phyloP scores from a whole-genome alignment of 2,329 filamentous ascomycete species.

The Hirsutella minnesotensis region DNA sequence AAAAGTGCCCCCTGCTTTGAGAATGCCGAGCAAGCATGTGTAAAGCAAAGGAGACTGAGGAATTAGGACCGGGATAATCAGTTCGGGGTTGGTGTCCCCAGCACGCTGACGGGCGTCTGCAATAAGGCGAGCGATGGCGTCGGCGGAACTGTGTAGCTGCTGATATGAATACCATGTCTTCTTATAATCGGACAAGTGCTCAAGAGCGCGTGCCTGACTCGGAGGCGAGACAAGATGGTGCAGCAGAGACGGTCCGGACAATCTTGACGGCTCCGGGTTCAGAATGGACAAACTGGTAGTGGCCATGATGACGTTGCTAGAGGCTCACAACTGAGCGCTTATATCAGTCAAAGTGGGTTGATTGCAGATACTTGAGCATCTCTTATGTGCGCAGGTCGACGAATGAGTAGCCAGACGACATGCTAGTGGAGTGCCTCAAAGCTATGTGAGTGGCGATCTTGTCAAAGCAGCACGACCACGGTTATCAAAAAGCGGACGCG shows the following conservation, averaged over 20 bases:
- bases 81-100: slow-evolving; percentile 13
- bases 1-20: slow-evolving; percentile 76
- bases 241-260: slow-evolving; percentile 33
- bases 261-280: slow-evolving; percentile 27
- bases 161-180: slow-evolving; percentile 43
- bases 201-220: slow-evolving; percentile 16
- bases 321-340: no score
- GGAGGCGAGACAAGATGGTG: slow-evolving; percentile 47
- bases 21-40: slow-evolving; percentile 60
- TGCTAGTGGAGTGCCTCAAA: no score
- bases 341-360: no score
- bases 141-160: slow-evolving; percentile 47
- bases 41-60: slow-evolving; percentile 71
- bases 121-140: slow-evolving; percentile 42
- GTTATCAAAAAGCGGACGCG: no score
- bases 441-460: no score
- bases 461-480: no score
- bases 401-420: no score
- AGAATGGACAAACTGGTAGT: slow-evolving; percentile 27
- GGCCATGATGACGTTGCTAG: slow-evolving; percentile 11
- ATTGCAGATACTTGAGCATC: no score
- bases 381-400: no score
- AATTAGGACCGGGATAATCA: slow-evolving; percentile 63
- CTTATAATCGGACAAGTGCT: slow-evolving; percentile 15
- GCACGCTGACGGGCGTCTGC: slow-evolving; percentile 4